Evolutionary conservation across 768 basidiomycete genomes (phyloP).

Genomic region (Crepidotus variabilis): DNA sequence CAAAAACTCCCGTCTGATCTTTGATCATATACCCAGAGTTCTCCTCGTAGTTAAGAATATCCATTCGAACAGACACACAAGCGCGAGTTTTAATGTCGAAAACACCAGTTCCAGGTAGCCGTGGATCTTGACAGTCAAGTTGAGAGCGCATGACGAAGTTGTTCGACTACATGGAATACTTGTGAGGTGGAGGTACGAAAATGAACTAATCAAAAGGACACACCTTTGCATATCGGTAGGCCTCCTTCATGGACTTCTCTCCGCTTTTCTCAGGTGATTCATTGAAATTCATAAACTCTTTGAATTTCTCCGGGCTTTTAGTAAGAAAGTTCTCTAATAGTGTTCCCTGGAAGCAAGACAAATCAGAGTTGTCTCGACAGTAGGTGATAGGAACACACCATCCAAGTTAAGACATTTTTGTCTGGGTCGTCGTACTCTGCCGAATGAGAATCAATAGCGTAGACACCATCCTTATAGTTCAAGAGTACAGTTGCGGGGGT

Average conservation of each 20-base stretch:
- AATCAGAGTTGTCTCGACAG: not conserved
- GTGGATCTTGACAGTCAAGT: slow-evolving; percentile 78
- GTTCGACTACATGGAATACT: slow-evolving; percentile 34
- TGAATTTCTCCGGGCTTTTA: slow-evolving; percentile 58
- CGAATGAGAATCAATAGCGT: slow-evolving; percentile 59
- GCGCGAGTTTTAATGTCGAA: slow-evolving; percentile 98
- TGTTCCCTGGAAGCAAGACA: slow-evolving; percentile 55
- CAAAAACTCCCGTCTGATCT: slow-evolving; percentile 52
- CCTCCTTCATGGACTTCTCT: slow-evolving; percentile 47
- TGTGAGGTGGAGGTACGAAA: not conserved
- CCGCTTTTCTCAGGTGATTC: slow-evolving; percentile 18
- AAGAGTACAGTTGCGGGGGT: slow-evolving; percentile 72
- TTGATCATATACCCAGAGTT: slow-evolving; percentile 78
- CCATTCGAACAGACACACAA: slow-evolving; percentile 76
- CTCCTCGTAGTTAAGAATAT: slow-evolving; percentile 80
- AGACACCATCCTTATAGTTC: slow-evolving; percentile 61
- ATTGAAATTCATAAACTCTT: slow-evolving; percentile 41
- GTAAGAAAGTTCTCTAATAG: slow-evolving; percentile 90
- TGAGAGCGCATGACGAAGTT: slow-evolving; percentile 91
- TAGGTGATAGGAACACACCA: slow-evolving; percentile 40
- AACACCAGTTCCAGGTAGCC: slow-evolving; percentile 84
- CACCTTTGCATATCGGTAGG: slow-evolving; percentile 86
- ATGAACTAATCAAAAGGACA: slow-evolving; percentile 10
- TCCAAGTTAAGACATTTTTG: slow-evolving; percentile 73
- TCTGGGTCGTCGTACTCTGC: slow-evolving; percentile 36